Conservation (phyloP, 2,329 filamentous ascomycete species). For the Colletotrichum caudatum region DNA sequence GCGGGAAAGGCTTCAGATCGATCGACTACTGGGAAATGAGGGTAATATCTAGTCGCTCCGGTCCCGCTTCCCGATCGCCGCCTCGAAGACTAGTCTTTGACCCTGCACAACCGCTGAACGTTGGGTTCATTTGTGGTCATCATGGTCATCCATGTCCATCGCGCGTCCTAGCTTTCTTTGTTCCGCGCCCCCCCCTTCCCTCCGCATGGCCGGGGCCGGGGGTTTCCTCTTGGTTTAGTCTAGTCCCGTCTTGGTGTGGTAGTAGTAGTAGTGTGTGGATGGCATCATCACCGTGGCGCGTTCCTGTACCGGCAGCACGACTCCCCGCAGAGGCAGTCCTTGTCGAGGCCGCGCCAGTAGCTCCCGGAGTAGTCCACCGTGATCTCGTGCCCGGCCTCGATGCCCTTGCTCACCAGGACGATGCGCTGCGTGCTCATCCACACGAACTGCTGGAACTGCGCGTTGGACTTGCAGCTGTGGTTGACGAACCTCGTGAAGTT, state of each 20-base stretch:
- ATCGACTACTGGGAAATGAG: slow-evolving; percentile 2
- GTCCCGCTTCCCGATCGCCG: not conserved
- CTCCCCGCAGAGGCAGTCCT: slow-evolving; percentile 66
- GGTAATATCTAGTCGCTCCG: not conserved
- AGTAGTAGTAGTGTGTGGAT: too few species aligned
- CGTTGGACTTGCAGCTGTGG: slow-evolving; percentile 69
- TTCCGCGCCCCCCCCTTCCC: too few species aligned
- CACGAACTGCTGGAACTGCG: slow-evolving; percentile 67
- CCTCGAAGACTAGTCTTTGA: slow-evolving; percentile 16
- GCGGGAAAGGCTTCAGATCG: slow-evolving; percentile 7
- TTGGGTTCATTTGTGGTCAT: too few species aligned
- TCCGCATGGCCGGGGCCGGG: not conserved
- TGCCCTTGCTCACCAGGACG: slow-evolving; percentile 66
- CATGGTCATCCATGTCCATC: not conserved
- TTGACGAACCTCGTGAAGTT: slow-evolving; percentile 72
- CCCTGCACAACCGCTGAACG: slow-evolving; percentile 6
- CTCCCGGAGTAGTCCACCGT: slow-evolving; percentile 70
- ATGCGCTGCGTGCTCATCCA: slow-evolving; percentile 68
- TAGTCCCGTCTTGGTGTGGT: too few species aligned
- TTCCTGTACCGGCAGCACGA: slow-evolving; percentile 61
- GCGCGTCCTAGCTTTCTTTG: not conserved
- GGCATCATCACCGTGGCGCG: slow-evolving; percentile 1
- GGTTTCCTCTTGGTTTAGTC: not conserved
- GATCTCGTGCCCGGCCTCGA: slow-evolving; percentile 64
- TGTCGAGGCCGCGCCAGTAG: slow-evolving; percentile 68